Conservation (phyloP, 140 eudicot species). For the Ambrosia hybrid region DNA sequence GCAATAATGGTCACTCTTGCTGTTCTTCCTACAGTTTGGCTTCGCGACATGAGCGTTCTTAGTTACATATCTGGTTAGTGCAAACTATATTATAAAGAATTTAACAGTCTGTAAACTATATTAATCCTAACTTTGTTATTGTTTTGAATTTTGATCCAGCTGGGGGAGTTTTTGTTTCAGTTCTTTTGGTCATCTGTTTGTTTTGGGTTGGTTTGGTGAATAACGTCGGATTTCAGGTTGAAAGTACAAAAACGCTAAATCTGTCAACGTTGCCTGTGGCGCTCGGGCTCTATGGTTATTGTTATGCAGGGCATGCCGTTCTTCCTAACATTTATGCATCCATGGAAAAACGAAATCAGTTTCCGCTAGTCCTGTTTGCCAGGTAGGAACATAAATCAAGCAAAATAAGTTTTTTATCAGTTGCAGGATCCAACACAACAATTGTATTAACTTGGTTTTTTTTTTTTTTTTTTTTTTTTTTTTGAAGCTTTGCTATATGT, state of each 20-base stretch:
- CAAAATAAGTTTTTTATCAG: neutral
- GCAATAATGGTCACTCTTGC: constrained; percentile 57
- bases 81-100: neutral
- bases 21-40: constrained; percentile 95
- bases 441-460: no score
- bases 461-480: constrained; percentile 15
- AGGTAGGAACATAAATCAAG: constrained; percentile 43
- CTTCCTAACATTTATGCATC: constrained; percentile 95
- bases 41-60: constrained; percentile 76
- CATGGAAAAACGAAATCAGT: constrained; percentile 74
- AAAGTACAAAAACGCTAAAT: constrained; percentile 52
- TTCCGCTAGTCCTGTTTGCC: constrained; percentile 62
- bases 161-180: constrained; percentile 90
- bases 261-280: constrained; percentile 89
- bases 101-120: neutral
- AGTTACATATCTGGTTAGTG: constrained; percentile 92
- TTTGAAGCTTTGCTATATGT: constrained; percentile 74
- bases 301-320: constrained; percentile 98
- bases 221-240: constrained; percentile 48
- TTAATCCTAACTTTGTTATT: constrained; percentile 11
- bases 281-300: constrained; percentile 87
- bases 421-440: no score
- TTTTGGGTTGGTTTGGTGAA: constrained; percentile 92
- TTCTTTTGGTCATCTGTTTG: constrained; percentile 66
- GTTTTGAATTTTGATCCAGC: constrained; percentile 55